Evolutionary conservation across 305 asterid species (phyloP).

Genomic region (Fraxinus platypoda): DNA sequence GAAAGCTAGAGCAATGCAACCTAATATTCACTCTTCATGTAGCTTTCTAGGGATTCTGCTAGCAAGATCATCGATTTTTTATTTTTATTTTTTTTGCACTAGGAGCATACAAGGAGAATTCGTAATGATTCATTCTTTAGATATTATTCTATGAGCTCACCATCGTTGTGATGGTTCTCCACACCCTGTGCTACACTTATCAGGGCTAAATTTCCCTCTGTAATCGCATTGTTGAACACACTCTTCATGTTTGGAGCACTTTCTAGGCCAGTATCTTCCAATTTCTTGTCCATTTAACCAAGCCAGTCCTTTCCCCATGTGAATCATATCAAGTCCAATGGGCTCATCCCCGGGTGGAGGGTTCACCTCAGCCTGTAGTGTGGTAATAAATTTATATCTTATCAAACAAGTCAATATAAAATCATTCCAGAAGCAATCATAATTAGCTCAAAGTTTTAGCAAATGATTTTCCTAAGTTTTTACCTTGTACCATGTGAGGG

Average conservation of each 20-base stretch:
- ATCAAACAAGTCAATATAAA: not conserved
- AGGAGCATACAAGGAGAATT: not conserved
- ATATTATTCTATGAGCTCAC: constrained; percentile 34
- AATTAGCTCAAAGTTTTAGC: not conserved
- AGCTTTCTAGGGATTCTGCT: not conserved
- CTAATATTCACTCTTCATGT: not conserved
- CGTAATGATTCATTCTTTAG: not conserved
- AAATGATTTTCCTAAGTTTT: not conserved
- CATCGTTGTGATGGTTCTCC: constrained; percentile 90
- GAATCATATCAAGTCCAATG: constrained; percentile 77
- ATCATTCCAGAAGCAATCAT: constrained; percentile 11
- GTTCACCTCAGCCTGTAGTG: constrained; percentile 63
- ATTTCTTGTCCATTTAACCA: constrained; percentile 93
- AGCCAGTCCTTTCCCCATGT: constrained; percentile 94
- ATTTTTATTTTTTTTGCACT: not conserved
- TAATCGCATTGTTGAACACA: constrained; percentile 73
- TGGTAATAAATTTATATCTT: not conserved
- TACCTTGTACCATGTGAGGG: constrained; percentile 98
- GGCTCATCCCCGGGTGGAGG: constrained; percentile 83
- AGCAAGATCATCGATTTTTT: not conserved
- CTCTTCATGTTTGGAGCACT: constrained; percentile 54
- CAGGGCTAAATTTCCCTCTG: constrained; percentile 77
- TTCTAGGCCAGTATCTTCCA: constrained; percentile 87
- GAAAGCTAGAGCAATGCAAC: constrained; percentile 2
- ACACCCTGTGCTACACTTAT: constrained; percentile 83